Conservation (phyloP, 495 filamentous ascomycete species). For the Parachaetomium inaequale region DNA sequence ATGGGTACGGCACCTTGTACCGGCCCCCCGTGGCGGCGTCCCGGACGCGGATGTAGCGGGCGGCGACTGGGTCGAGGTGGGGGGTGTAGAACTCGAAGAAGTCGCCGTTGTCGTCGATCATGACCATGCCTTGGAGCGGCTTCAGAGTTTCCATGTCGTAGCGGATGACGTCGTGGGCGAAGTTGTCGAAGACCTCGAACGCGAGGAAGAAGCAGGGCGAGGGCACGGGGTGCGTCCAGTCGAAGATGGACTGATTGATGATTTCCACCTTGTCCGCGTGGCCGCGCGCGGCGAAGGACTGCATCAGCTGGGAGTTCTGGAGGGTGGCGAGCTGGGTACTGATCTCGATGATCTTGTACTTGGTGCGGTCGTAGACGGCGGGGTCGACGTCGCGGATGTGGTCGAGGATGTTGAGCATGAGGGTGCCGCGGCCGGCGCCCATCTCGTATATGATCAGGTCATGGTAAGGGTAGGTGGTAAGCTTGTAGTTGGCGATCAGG, state of each 20-base stretch:
- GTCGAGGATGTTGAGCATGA: constrained; percentile 97
- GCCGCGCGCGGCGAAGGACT: constrained; percentile 61
- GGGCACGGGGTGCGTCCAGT: constrained; percentile 81
- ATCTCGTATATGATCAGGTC: constrained; percentile 99
- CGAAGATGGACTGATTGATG: constrained; percentile 89
- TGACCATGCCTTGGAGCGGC: constrained; percentile 78
- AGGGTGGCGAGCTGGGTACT: constrained; percentile 71
- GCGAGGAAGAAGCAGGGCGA: constrained; percentile 96
- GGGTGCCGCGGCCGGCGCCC: constrained; percentile 93
- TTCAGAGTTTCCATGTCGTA: constrained; percentile 73
- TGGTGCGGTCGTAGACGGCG: constrained; percentile 88
- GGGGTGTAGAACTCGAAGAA: constrained; percentile 90
- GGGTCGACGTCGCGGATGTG: constrained; percentile 88
- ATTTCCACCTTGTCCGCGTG: constrained; percentile 87
- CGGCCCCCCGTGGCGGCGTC: constrained; percentile 52
- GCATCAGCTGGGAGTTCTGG: constrained; percentile 66
- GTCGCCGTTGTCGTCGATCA: constrained; percentile 82
- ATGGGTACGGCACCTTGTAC: constrained; percentile 53
- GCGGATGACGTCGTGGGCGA: constrained; percentile 88
- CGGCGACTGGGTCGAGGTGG: constrained; percentile 73
- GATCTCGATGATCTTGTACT: constrained; percentile 95
- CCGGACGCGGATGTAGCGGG: constrained; percentile 76
- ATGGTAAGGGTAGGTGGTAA: constrained; percentile 89
- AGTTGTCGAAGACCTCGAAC: constrained; percentile 99
- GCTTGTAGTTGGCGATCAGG: constrained; percentile 90